Conservation (phyloP, 2,329 filamentous ascomycete species). For the Verticillium longisporum region DNA sequence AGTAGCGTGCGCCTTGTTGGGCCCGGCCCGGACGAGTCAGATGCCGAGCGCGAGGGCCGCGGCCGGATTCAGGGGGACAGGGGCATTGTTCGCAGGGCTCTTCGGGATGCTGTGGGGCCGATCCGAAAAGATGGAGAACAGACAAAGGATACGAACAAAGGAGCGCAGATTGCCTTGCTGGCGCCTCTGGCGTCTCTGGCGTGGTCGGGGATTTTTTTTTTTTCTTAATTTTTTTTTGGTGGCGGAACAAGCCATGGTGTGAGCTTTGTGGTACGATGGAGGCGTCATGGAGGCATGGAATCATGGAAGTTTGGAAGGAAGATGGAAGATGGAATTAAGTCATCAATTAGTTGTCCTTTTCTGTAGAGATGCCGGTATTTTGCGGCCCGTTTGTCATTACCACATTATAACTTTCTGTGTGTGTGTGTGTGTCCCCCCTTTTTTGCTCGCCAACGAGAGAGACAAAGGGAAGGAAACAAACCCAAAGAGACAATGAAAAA, state of each 20-base stretch:
- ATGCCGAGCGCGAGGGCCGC: background rate
- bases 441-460: background rate
- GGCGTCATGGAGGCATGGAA: too few species aligned
- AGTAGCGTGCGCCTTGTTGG: background rate
- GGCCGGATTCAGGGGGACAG: too few species aligned
- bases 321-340: background rate
- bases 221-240: too few species aligned
- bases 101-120: too few species aligned
- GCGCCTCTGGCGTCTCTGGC: too few species aligned
- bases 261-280: too few species aligned
- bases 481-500: background rate
- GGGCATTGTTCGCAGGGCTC: background rate
- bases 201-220: too few species aligned
- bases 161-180: background rate
- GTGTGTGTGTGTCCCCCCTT: background rate
- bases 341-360: background rate
- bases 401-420: background rate
- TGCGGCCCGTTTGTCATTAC: background rate
- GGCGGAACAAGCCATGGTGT: too few species aligned
- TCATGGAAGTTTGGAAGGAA: too few species aligned
- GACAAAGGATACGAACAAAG: background rate
- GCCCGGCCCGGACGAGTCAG: background rate
- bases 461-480: background rate
- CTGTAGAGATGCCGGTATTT: too few species aligned
- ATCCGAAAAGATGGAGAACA: too few species aligned